These are phyloP conservation scores for Lactuca sativa DNA, from an alignment of 129 eudicot genomes.

Conservation along the genomic window DNA sequence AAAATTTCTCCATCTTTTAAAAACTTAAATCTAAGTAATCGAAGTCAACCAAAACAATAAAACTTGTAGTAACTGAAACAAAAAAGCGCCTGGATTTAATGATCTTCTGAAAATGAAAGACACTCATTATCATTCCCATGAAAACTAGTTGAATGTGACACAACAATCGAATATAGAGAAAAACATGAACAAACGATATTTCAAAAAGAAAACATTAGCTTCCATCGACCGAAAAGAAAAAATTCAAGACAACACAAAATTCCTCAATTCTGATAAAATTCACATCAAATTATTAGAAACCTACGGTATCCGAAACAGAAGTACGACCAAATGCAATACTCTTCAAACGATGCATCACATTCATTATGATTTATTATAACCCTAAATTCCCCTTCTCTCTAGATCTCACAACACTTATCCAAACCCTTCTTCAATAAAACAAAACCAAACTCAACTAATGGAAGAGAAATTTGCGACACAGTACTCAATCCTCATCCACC, in stretches of 20 bases:
- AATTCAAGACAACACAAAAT: not conserved
- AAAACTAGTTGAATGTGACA: not conserved
- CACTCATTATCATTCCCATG: not conserved
- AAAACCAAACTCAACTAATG: slow-evolving; percentile 17
- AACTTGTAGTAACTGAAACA: not conserved
- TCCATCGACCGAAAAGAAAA: not conserved
- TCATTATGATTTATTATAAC: slow-evolving; percentile 47
- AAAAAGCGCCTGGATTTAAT: not conserved
- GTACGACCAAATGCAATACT: slow-evolving; percentile 93
- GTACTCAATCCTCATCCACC: slow-evolving; percentile 48
- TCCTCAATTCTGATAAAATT: not conserved
- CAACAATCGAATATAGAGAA: not conserved
- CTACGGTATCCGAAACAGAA: slow-evolving; percentile 88
- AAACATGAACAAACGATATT: not conserved
- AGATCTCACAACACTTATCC: slow-evolving; percentile 29
- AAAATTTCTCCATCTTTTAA: not conserved
- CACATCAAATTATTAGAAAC: not conserved
- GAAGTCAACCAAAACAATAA: not conserved
- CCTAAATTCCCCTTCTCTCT: slow-evolving; percentile 30
- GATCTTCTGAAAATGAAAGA: not conserved
- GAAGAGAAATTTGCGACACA: slow-evolving; percentile 47
- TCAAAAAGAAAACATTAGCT: not conserved
- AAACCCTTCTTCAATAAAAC: slow-evolving; percentile 4
- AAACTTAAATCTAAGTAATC: not conserved
- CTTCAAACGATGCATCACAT: slow-evolving; percentile 92